Percentiles rank a stretch among this genome's conserved stretches.
These are phyloP conservation scores for Pythium chondricola DNA, from an alignment of 352 stramenopile species.

Conservation along the genomic window DNA sequence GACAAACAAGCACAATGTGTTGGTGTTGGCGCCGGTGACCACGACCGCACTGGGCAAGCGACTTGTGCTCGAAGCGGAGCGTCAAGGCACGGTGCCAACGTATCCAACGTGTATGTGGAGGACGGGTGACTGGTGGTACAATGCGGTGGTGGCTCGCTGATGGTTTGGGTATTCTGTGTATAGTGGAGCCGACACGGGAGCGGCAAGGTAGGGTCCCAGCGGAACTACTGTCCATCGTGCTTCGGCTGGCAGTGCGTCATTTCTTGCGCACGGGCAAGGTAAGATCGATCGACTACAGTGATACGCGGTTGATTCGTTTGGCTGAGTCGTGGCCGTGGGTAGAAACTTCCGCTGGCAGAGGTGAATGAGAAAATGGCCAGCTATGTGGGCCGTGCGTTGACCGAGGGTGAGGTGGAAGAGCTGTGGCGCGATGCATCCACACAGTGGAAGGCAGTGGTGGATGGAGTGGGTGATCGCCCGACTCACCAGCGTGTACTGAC, in stretches of 20 bases:
- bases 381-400: background rate
- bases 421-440: background rate
- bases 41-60: slow-evolving; percentile 12
- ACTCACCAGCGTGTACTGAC: background rate
- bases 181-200: background rate
- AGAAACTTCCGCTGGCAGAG: background rate
- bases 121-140: no score
- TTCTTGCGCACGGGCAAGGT: slow-evolving; percentile 10
- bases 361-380: background rate
- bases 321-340: no score
- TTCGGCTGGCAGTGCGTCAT: slow-evolving; percentile 13
- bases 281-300: background rate
- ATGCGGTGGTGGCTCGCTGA: no score
- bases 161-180: background rate
- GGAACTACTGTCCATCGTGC: background rate
- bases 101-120: slow-evolving; percentile 7
- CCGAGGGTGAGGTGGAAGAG: background rate
- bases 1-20: slow-evolving; percentile 10
- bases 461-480: no score
- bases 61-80: background rate
- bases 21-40: slow-evolving; percentile 7
- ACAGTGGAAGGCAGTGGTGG: background rate
- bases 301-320: background rate
- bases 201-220: background rate
- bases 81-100: background rate